Evolutionary conservation across 352 stramenopile species (phyloP).

Genomic region (Phytopythium vexans): DNA sequence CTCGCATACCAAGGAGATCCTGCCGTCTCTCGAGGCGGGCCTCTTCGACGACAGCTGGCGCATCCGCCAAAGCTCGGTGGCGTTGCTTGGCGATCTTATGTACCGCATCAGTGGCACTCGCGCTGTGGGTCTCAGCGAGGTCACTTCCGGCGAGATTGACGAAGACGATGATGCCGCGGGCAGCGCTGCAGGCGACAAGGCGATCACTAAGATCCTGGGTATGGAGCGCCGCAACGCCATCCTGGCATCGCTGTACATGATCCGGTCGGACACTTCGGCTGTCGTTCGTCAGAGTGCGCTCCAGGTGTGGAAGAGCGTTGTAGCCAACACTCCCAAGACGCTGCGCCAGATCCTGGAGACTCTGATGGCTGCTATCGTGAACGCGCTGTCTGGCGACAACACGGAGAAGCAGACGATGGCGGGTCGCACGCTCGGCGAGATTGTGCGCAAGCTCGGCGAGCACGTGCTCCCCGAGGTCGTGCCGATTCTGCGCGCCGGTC

Average conservation of each 20-base stretch:
- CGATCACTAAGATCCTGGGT: conserved; percentile 91
- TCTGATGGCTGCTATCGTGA: conserved; percentile 96
- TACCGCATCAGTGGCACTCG: conserved; percentile 97
- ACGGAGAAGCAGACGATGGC: conserved; percentile 90
- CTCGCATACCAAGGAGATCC: conserved; percentile 95
- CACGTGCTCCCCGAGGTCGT: conserved; percentile 98
- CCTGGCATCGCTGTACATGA: conserved; percentile 98
- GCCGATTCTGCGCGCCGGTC: conserved; percentile 94
- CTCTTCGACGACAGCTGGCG: conserved; percentile 98
- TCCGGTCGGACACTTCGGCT: conserved; percentile 95
- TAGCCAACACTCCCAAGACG: conserved; percentile 96
- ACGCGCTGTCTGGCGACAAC: conserved; percentile 90
- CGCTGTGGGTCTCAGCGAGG: conserved; percentile 76
- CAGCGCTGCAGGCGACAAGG: conserved; percentile 77
- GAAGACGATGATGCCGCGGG: conserved; percentile 82
- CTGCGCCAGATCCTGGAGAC: conserved; percentile 97
- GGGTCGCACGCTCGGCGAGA: conserved; percentile 95
- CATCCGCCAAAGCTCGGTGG: conserved; percentile 97
- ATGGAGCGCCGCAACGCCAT: conserved; percentile 94
- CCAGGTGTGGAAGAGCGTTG: conserved; percentile 99
- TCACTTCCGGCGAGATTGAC: conserved; percentile 58
- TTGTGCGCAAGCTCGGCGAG: conserved; percentile 99
- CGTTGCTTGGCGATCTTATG: conserved; percentile 94
- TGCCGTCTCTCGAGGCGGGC: conserved; percentile 95
- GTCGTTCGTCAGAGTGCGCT: conserved; percentile 96